Percentiles rank a stretch among this genome's conserved stretches.
phyloP scores from a whole-genome alignment of 306 rosid genomes.

The Castanea sativa region DNA sequence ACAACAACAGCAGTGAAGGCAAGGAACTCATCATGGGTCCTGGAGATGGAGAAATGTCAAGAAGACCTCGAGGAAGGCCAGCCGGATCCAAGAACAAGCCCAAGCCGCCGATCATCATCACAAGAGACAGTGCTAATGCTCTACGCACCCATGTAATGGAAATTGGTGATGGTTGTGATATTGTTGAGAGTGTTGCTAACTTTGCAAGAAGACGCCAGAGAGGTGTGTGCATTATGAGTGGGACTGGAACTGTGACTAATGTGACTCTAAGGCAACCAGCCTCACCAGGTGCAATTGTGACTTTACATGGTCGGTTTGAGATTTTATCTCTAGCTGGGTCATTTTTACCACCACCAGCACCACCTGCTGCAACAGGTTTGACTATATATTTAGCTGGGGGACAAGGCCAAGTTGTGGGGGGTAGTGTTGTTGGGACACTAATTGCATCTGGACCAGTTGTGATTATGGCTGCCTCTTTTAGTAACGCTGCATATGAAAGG shows the following conservation, averaged over 20 bases:
- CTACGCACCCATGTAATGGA: slow-evolving; percentile 93
- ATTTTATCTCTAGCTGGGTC: slow-evolving; percentile 84
- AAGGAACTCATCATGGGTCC: slow-evolving; percentile 26
- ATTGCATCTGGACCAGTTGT: slow-evolving; percentile 89
- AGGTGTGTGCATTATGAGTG: slow-evolving; percentile 94
- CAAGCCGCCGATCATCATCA: slow-evolving; percentile 92
- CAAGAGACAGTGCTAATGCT: slow-evolving; percentile 95
- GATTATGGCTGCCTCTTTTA: slow-evolving; percentile 90
- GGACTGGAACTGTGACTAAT: slow-evolving; percentile 84
- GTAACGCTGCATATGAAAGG: slow-evolving; percentile 96
- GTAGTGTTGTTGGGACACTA: slow-evolving; percentile 74
- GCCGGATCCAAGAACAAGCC: slow-evolving; percentile 98
- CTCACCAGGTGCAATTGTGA: slow-evolving; percentile 73
- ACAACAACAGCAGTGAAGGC: slow-evolving; percentile 25
- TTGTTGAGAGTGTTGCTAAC: slow-evolving; percentile 74
- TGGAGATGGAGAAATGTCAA: slow-evolving; percentile 48
- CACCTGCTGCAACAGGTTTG: slow-evolving; percentile 75
- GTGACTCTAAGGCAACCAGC: slow-evolving; percentile 89
- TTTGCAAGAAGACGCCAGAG: slow-evolving; percentile 87
- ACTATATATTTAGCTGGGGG: slow-evolving; percentile 89
- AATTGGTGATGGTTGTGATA: slow-evolving; percentile 82
- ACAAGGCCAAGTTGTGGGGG: slow-evolving; percentile 95
- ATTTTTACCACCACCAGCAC: slow-evolving; percentile 89
- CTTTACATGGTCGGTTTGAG: slow-evolving; percentile 89
- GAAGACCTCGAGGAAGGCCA: slow-evolving; percentile 86